phyloP scores from a whole-genome alignment of 306 rosid species.

The Glycine soja region DNA sequence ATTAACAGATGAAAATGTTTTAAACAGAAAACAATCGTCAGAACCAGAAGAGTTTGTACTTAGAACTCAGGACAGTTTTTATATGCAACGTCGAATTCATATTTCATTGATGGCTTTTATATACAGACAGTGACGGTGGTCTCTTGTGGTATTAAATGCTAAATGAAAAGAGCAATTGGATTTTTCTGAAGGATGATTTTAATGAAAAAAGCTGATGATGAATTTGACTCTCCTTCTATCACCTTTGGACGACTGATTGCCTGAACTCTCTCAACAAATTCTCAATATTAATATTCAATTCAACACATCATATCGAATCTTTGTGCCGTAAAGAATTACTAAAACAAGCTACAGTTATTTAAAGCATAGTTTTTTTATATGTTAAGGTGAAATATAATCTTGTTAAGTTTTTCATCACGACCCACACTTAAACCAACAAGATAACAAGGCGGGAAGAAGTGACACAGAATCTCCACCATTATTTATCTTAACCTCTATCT shows the following conservation, averaged over 20 bases:
- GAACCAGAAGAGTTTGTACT: background rate
- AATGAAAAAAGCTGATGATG: background rate
- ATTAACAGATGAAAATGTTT: background rate
- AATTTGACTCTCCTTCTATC: background rate
- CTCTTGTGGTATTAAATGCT: background rate
- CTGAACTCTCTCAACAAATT: background rate
- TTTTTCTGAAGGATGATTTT: background rate
- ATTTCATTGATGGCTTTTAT: too few relatives aligned
- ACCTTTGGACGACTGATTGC: background rate
- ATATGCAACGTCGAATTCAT: background rate
- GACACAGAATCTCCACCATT: background rate
- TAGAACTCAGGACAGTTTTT: background rate
- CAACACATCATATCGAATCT: background rate
- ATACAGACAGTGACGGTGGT: too few relatives aligned
- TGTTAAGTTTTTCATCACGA: background rate
- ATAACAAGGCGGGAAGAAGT: background rate
- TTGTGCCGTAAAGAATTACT: background rate
- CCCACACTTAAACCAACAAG: background rate
- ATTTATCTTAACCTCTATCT: too few relatives aligned
- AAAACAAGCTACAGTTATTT: background rate
- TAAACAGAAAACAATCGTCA: background rate
- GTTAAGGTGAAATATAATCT: constrained; percentile 29
- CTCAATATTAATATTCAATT: background rate
- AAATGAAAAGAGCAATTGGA: background rate
- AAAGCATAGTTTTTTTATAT: background rate